Conservation (phyloP, 768 basidiomycete species). For the Tulasnella sp. region DNA sequence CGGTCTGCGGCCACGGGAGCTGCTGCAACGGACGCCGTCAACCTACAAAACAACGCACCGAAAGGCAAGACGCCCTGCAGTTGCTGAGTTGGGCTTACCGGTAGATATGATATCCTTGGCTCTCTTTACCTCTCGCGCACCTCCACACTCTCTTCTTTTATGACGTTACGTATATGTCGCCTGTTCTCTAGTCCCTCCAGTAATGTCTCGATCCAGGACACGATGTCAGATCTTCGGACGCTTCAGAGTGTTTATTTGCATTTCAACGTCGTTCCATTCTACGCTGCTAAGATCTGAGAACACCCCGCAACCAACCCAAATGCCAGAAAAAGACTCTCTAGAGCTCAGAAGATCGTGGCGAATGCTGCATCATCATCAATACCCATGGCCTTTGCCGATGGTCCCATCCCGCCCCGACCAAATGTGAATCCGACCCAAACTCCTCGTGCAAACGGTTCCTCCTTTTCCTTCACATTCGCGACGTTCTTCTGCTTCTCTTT, state of each 20-base stretch:
- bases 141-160: neutral
- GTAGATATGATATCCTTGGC: neutral
- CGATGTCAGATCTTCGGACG: neutral
- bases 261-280: neutral
- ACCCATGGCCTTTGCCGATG: conserved; percentile 18
- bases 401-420: conserved; percentile 76
- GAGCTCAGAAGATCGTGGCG: conserved; percentile 31
- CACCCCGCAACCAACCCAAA: neutral
- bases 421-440: conserved; percentile 93
- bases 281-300: neutral
- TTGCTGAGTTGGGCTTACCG: conserved; percentile 50
- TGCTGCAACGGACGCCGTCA: conserved; percentile 57
- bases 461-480: conserved; percentile 85
- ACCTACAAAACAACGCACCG: conserved; percentile 60
- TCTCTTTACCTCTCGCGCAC: neutral
- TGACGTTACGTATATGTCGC: neutral
- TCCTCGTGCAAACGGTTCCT: conserved; percentile 63
- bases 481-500: conserved; percentile 96
- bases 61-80: conserved; percentile 77
- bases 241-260: neutral
- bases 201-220: conserved; percentile 8
- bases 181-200: neutral
- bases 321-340: neutral
- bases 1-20: conserved; percentile 48
- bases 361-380: conserved; percentile 28